phyloP scores from a whole-genome alignment of 1,139 yeast species.

The Lodderomyces parapsilosis region DNA sequence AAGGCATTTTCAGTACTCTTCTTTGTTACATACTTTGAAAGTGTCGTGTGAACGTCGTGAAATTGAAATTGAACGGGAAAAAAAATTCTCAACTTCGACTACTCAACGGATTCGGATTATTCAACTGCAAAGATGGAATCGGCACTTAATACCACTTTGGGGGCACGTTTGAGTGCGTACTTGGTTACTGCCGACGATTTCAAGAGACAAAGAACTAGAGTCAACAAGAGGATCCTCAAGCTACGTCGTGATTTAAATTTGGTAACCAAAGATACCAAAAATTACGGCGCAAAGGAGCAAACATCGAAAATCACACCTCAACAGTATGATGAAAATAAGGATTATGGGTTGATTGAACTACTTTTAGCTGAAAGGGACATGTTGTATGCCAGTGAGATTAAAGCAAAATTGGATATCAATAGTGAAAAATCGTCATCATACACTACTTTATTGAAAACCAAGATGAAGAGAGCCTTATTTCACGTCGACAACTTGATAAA shows the following conservation, averaged over 20 bases:
- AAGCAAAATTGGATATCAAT: slow-evolving; percentile 53
- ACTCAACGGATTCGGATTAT: too few species aligned
- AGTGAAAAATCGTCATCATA: slow-evolving; percentile 39
- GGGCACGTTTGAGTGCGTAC: slow-evolving; percentile 48
- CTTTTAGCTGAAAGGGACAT: slow-evolving; percentile 67
- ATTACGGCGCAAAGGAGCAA: slow-evolving; percentile 48
- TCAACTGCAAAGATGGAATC: slow-evolving; percentile 22
- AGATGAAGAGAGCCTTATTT: slow-evolving; percentile 62
- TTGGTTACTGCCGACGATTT: slow-evolving; percentile 52
- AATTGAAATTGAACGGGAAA: not conserved
- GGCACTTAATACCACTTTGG: slow-evolving; percentile 45
- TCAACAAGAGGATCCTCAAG: slow-evolving; percentile 50
- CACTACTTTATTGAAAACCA: slow-evolving; percentile 58
- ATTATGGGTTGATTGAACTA: slow-evolving; percentile 50
- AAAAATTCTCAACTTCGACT: not conserved
- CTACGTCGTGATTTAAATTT: slow-evolving; percentile 58
- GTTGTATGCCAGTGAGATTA: slow-evolving; percentile 66
- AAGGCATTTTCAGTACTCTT: too few species aligned
- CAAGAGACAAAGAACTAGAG: slow-evolving; percentile 46
- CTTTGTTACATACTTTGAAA: too few species aligned
- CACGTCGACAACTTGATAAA: slow-evolving; percentile 45
- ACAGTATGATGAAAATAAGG: slow-evolving; percentile 46
- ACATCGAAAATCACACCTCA: slow-evolving; percentile 39
- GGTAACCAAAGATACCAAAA: slow-evolving; percentile 57
- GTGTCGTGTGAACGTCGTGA: not conserved